Evolutionary conservation across 768 basidiomycete genomes (phyloP).

Genomic region (Cystofilobasidium ferigula): DNA sequence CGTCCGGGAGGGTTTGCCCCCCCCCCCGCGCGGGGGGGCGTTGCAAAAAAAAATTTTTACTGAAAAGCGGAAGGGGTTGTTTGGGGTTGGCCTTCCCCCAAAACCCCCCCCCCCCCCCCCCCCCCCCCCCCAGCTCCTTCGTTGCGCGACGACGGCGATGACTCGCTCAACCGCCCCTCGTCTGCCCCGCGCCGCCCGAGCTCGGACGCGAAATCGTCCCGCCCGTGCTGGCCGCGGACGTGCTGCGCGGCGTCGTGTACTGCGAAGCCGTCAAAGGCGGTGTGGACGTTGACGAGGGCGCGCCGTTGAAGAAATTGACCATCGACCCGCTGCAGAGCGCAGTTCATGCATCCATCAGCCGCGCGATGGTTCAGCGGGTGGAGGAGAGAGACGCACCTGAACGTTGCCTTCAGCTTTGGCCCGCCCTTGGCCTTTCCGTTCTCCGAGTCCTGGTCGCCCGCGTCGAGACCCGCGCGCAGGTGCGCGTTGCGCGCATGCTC

Average conservation of each 20-base stretch:
- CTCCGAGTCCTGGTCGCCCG: constrained; percentile 21
- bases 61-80: too few species aligned
- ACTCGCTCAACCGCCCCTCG: background rate
- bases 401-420: background rate
- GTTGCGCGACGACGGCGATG: too few species aligned
- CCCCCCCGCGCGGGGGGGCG: too few species aligned
- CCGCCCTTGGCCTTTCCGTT: constrained; percentile 4
- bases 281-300: background rate
- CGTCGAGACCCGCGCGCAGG: constrained; percentile 7
- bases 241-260: background rate
- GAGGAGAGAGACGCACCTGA: background rate
- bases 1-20: too few species aligned
- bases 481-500: background rate
- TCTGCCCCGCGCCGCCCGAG: background rate
- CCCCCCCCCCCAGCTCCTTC: too few species aligned
- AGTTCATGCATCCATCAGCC: too few species aligned
- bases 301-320: constrained; percentile 19
- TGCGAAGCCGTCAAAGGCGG: background rate
- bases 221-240: background rate
- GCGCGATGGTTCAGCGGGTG: background rate
- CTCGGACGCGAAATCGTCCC: background rate
- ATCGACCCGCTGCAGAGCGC: constrained; percentile 8
- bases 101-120: too few species aligned
- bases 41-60: too few species aligned
- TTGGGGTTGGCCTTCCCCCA: too few species aligned